phyloP scores from a whole-genome alignment of 164 flowering plant genomes.

The Vitis amurensis region DNA sequence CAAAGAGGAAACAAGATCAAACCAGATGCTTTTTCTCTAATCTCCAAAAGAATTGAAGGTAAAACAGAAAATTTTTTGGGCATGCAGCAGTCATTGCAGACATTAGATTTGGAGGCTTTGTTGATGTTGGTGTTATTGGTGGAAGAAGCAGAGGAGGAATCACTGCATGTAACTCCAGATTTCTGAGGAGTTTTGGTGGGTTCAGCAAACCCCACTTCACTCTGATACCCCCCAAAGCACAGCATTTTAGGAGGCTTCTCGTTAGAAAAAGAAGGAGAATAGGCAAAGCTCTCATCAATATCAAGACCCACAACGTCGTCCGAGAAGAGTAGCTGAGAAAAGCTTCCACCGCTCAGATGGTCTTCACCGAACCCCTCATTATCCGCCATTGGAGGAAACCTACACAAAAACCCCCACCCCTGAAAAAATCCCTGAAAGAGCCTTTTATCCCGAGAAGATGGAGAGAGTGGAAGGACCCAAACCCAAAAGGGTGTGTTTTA shows the following conservation, averaged over 20 bases:
- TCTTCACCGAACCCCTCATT: constrained; percentile 27
- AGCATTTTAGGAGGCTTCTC: constrained; percentile 49
- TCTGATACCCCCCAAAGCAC: constrained; percentile 45
- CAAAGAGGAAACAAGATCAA: background rate
- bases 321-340: constrained; percentile 46
- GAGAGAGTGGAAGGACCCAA: background rate
- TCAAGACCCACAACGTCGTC: constrained; percentile 28
- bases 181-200: constrained; percentile 18
- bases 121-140: constrained; percentile 26
- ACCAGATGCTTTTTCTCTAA: background rate
- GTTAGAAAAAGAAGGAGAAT: constrained; percentile 24
- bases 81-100: constrained; percentile 3
- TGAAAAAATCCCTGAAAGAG: background rate
- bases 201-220: background rate
- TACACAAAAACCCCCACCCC: background rate
- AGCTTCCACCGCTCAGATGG: constrained; percentile 24
- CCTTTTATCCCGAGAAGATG: background rate
- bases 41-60: background rate
- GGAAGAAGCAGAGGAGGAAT: constrained; percentile 51
- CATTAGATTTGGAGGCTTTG: constrained; percentile 30
- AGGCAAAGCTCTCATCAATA: constrained; percentile 16
- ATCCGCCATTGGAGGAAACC: constrained; percentile 34
- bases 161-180: constrained; percentile 42
- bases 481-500: background rate
- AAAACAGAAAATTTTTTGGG: background rate